Evolutionary conservation across 352 stramenopile genomes (phyloP).

Genomic region (Pythium oligandrum): DNA sequence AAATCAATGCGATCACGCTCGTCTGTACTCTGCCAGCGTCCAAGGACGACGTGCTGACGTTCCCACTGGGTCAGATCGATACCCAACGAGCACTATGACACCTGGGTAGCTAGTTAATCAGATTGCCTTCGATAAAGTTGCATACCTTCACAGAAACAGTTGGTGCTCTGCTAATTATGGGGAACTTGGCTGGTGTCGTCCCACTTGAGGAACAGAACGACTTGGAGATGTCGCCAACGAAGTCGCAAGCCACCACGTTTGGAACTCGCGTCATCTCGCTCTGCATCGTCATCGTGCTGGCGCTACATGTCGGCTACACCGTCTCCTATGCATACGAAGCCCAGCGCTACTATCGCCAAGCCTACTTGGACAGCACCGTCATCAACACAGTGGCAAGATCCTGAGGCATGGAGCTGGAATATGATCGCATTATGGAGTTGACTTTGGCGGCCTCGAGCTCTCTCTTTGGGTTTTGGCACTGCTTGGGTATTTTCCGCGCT

Average conservation of each 20-base stretch:
- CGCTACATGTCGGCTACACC: conserved; percentile 4
- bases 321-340: conserved; percentile 8
- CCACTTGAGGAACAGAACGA: too few relatives aligned
- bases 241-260: neutral
- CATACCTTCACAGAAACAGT: too few relatives aligned
- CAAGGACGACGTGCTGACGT: too few relatives aligned
- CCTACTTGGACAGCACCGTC: neutral
- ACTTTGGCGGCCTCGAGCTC: neutral
- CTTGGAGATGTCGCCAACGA: too few relatives aligned
- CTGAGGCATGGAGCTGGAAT: neutral
- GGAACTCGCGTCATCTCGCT: neutral
- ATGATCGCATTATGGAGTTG: neutral
- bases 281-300: conserved; percentile 2
- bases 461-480: conserved; percentile 5
- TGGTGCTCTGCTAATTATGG: too few relatives aligned
- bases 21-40: too few relatives aligned
- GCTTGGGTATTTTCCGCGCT: conserved; percentile 1
- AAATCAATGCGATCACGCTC: too few relatives aligned
- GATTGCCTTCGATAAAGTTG: too few relatives aligned
- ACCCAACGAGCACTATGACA: too few relatives aligned
- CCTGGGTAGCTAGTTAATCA: too few relatives aligned
- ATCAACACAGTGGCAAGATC: neutral
- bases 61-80: too few relatives aligned
- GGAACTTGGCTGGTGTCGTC: too few relatives aligned
- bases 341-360: neutral